Conservation (phyloP, 129 eudicot genomes). For the Arctium minus region DNA sequence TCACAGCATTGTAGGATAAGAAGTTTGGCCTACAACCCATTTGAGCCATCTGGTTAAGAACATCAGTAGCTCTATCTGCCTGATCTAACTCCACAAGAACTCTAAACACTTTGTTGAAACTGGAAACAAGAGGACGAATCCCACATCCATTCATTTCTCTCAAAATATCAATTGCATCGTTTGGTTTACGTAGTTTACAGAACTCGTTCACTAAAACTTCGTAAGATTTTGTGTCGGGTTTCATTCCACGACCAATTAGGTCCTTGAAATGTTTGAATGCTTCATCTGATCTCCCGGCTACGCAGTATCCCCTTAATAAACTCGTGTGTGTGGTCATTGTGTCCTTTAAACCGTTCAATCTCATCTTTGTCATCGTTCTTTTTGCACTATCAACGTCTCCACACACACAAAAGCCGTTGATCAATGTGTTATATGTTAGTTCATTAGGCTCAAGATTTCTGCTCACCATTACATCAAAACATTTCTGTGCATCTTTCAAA, state of each 20-base stretch:
- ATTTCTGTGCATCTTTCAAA: constrained; percentile 38
- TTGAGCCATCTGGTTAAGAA: constrained; percentile 41
- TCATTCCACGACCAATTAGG: constrained; percentile 38
- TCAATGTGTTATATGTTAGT: constrained; percentile 47
- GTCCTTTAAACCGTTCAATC: constrained; percentile 50
- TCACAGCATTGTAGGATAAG: constrained; percentile 46
- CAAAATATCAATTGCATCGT: constrained; percentile 42
- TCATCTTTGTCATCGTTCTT: constrained; percentile 53
- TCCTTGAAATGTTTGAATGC: constrained; percentile 48
- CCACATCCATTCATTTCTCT: constrained; percentile 40
- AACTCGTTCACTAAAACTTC: constrained; percentile 46
- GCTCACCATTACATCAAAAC: constrained; percentile 44
- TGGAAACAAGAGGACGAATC: constrained; percentile 31
- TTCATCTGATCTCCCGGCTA: constrained; percentile 44
- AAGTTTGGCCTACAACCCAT: constrained; percentile 52
- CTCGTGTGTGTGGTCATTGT: constrained; percentile 48
- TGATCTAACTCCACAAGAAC: constrained; percentile 34
- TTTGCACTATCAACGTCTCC: constrained; percentile 54
- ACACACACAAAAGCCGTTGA: constrained; percentile 43
- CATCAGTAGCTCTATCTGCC: constrained; percentile 34
- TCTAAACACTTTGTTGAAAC: constrained; percentile 47
- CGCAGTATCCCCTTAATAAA: constrained; percentile 55
- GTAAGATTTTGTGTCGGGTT: constrained; percentile 40
- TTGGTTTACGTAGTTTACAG: constrained; percentile 42
- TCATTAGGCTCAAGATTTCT: constrained; percentile 42